A percentile compares a stretch with the other conserved stretches of the same genome.
Conservation (phyloP, 2,329 filamentous ascomycete genomes). For the Mariannaea sp. region DNA sequence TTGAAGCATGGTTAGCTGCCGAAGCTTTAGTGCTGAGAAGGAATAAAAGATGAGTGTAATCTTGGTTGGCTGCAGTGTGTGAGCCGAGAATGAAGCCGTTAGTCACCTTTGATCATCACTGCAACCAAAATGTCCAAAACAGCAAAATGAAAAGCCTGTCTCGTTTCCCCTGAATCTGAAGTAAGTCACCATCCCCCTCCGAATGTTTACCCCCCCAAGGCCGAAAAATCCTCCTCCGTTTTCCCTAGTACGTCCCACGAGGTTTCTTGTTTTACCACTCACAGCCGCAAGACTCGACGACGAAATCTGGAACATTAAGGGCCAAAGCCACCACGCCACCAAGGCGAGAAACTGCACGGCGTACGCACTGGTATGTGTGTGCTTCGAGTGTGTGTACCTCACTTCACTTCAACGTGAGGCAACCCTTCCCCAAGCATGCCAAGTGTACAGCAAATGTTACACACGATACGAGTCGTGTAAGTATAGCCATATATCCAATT, state of each 20-base stretch:
- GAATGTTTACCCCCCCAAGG: not conserved
- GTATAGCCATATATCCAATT: not conserved
- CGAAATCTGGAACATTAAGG: slow-evolving; percentile 18
- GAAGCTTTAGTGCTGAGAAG: not conserved
- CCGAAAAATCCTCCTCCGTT: not conserved
- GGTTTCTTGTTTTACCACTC: not conserved
- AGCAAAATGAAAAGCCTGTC: not conserved
- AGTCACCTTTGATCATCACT: not conserved
- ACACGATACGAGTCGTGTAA: not conserved
- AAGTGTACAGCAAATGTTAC: not conserved
- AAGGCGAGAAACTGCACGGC: not conserved
- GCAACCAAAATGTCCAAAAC: not conserved
- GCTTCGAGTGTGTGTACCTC: not conserved
- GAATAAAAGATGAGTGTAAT: not conserved
- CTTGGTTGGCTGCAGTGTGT: not conserved
- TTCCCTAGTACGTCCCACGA: slow-evolving; percentile 3
- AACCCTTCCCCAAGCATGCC: not conserved
- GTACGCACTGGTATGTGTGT: too few species aligned
- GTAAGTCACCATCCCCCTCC: not conserved
- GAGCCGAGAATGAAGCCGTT: not conserved
- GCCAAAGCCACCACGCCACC: slow-evolving; percentile 18
- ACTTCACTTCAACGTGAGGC: not conserved
- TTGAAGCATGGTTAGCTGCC: not conserved
- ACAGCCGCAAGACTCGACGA: not conserved
- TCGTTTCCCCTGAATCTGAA: not conserved